Evolutionary conservation across 208 protist genomes (phyloP).

Genomic region (Leishmania major): DNA sequence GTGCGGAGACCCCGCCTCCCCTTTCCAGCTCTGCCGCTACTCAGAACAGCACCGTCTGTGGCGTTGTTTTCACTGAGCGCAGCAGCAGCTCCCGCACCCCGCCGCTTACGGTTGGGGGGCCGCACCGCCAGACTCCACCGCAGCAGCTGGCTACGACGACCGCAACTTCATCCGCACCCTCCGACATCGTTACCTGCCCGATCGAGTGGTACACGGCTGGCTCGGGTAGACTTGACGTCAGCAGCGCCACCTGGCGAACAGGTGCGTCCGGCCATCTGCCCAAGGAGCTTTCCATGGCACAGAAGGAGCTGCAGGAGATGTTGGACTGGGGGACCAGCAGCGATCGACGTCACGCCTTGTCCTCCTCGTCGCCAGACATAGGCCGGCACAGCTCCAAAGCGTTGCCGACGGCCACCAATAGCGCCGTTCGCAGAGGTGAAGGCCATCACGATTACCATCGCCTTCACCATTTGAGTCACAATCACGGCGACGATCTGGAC

Average conservation of each 20-base stretch:
- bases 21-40: neutral
- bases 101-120: conserved; percentile 22
- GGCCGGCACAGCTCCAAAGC: conserved; percentile 8
- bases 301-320: conserved; percentile 36
- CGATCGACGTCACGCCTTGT: conserved; percentile 9
- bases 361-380: conserved; percentile 6
- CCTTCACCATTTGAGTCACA: neutral
- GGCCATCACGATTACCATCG: neutral
- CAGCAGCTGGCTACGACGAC: neutral
- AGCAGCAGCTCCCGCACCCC: conserved; percentile 13
- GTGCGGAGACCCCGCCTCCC: neutral
- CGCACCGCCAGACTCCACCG: conserved; percentile 12
- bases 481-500: neutral
- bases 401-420: neutral
- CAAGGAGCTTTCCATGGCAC: conserved; percentile 33
- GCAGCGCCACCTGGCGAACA: conserved; percentile 15
- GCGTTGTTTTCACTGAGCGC: neutral
- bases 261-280: conserved; percentile 9
- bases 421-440: neutral
- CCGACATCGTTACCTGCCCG: conserved; percentile 1
- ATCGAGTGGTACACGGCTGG: conserved; percentile 21
- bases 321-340: conserved; percentile 24
- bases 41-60: neutral
- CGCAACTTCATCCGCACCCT: neutral
- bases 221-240: conserved; percentile 11